Evolutionary conservation across 129 eudicot genomes (phyloP), one percentile per base, ranked within the genome.

Genomic region (Deinandra increscens): DNA sequence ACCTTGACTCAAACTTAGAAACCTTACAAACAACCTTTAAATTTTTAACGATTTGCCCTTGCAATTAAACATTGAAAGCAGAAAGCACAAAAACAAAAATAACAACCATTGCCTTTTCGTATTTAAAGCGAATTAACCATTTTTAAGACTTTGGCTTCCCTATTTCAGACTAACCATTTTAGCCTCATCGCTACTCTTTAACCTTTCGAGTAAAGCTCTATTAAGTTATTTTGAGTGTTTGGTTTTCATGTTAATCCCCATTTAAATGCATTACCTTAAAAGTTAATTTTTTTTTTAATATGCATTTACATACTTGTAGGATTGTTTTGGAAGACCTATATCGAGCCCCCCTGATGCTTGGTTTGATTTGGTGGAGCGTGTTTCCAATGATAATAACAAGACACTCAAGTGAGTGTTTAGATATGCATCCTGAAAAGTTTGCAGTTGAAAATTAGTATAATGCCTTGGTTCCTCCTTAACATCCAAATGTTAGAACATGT

Each of bases 341-440:
- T 81, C 90, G 41, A 91, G 97, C 72, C 82, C 93, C 55, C 97
- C 97, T 15, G 97, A 88, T 91, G 96, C 97, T 78, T 91, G 97
- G 97, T 72, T 91, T 82, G 86, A 91, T 78, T 84, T 91, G 81
- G 93, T 91, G 66, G 96, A 91, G 83, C 97, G 97, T 73, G 81
- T 81, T 69, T 91, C 97, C 68, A 80, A 84, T 63, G 96, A 91
- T 78, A 73, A 78, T 68, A 91, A 91, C 93, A 91, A 88, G 84
- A 91, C 97, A 11, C 81, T 91, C 48, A 85, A 85, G 97, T 91
- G 79, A 72, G 91, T 76, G 29, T 59, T 68, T 63, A 4, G 4
- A 45, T 81, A 9, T 51, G 44, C 23, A 51, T 36, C 66, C 36
- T 33, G 1, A 26, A 3, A 3, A 51, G 58, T 56, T 58, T 71